phyloP scores from a whole-genome alignment of 306 rosid genomes.

The Urtica urens region DNA sequence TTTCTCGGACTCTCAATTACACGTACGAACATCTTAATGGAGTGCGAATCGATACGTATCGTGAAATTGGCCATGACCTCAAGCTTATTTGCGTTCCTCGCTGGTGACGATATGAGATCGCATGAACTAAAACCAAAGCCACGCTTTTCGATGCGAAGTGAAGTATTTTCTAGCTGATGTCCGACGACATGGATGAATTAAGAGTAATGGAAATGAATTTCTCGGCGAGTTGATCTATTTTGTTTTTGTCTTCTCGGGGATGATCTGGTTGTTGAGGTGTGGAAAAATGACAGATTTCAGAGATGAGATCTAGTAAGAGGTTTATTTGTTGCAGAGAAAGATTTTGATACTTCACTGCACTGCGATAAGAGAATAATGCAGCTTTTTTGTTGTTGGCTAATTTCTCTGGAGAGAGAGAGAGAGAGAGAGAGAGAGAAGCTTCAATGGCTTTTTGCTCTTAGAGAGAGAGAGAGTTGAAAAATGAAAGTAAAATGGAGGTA shows the following conservation, averaged over 20 bases:
- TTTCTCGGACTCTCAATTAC: neutral
- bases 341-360: conserved; percentile 22
- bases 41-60: conserved; percentile 11
- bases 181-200: conserved; percentile 70
- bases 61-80: conserved; percentile 29
- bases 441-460: conserved; percentile 14
- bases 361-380: conserved; percentile 21
- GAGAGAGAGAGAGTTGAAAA: conserved; percentile 10
- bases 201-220: neutral
- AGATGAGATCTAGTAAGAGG: conserved; percentile 6
- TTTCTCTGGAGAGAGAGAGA: conserved; percentile 19
- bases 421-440: conserved; percentile 11
- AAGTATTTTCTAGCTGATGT: conserved; percentile 72
- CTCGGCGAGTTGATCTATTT: neutral
- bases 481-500: neutral
- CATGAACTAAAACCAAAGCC: too few relatives aligned
- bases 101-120: too few relatives aligned
- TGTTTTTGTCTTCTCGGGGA: neutral
- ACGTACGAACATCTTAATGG: conserved; percentile 1
- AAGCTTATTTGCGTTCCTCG: neutral
- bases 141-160: too few relatives aligned
- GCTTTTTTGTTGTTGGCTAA: conserved; percentile 17
- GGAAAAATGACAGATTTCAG: conserved; percentile 1
- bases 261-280: too few relatives aligned
- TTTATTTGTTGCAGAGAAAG: conserved; percentile 15